Evolutionary conservation across 208 protist genomes (phyloP).

Genomic region (Polymyxa betae): DNA sequence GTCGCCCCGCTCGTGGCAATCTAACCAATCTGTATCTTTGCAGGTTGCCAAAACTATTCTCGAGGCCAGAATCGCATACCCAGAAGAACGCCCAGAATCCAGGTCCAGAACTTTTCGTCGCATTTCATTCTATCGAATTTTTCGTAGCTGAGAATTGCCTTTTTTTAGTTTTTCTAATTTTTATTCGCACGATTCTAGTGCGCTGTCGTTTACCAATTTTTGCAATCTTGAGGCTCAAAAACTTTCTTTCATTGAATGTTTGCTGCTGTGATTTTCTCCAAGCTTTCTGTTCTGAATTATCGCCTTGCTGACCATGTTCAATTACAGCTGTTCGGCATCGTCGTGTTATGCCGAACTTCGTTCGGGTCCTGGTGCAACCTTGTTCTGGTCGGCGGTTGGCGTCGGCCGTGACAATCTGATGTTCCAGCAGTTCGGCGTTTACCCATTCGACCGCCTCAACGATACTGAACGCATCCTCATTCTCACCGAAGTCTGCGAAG

Average conservation of each 20-base stretch:
- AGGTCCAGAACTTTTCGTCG: too few relatives aligned
- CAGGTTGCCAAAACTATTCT: background rate
- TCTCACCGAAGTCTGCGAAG: constrained; percentile 55
- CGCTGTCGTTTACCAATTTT: too few relatives aligned
- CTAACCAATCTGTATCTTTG: background rate
- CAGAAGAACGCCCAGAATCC: background rate
- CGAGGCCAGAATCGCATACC: background rate
- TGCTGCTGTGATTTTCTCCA: too few relatives aligned
- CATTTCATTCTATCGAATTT: too few relatives aligned
- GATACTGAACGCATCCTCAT: constrained; percentile 62
- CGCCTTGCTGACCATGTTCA: background rate
- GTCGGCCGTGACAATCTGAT: constrained; percentile 49
- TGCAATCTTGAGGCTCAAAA: too few relatives aligned
- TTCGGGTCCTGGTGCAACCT: background rate
- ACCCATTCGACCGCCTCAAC: constrained; percentile 62
- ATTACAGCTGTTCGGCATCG: background rate
- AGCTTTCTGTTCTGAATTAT: background rate
- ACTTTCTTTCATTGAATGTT: too few relatives aligned
- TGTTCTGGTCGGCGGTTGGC: constrained; percentile 49
- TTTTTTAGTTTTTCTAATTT: too few relatives aligned
- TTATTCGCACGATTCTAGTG: too few relatives aligned
- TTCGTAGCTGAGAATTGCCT: too few relatives aligned
- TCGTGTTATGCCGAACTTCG: background rate
- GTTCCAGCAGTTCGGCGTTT: constrained; percentile 55
- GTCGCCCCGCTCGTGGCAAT: background rate